Conservation (phyloP, 2,329 filamentous ascomycete species). For the Cadophora gregata region DNA sequence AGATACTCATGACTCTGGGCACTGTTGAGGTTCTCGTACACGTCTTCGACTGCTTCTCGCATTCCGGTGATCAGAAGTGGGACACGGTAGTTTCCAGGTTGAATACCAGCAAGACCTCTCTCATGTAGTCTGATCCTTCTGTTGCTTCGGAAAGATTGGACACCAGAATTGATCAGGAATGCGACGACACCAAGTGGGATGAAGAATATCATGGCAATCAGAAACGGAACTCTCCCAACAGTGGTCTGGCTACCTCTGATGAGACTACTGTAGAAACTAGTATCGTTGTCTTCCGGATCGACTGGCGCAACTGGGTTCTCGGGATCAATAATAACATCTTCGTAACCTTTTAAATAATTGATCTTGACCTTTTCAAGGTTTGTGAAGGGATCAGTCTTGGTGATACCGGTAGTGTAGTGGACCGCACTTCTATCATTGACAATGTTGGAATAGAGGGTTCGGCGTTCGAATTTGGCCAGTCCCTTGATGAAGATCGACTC, state of each 20-base stretch:
- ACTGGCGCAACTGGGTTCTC: slow-evolving; percentile 60
- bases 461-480: slow-evolving; percentile 75
- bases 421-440: slow-evolving; percentile 83
- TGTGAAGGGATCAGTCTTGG: slow-evolving; percentile 77
- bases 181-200: slow-evolving; percentile 74
- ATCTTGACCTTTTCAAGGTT: slow-evolving; percentile 70
- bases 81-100: slow-evolving; percentile 74
- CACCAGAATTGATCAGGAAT: slow-evolving; percentile 76
- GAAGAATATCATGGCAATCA: slow-evolving; percentile 69
- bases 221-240: slow-evolving; percentile 61
- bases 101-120: slow-evolving; percentile 69
- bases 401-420: slow-evolving; percentile 83
- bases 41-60: slow-evolving; percentile 75
- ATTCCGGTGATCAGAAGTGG: slow-evolving; percentile 79
- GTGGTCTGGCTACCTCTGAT: slow-evolving; percentile 44
- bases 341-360: slow-evolving; percentile 77
- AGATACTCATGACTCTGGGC: slow-evolving; percentile 70
- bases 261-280: slow-evolving; percentile 35
- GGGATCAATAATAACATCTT: slow-evolving; percentile 76
- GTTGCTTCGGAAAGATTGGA: slow-evolving; percentile 78
- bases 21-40: slow-evolving; percentile 43
- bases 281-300: slow-evolving; percentile 45
- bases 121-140: slow-evolving; percentile 80
- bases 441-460: slow-evolving; percentile 84
- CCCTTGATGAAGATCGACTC: slow-evolving; percentile 85